Evolutionary conservation across 1,284 basidiomycete genomes (phyloP).

Genomic region (Leccinum subspadiceum): DNA sequence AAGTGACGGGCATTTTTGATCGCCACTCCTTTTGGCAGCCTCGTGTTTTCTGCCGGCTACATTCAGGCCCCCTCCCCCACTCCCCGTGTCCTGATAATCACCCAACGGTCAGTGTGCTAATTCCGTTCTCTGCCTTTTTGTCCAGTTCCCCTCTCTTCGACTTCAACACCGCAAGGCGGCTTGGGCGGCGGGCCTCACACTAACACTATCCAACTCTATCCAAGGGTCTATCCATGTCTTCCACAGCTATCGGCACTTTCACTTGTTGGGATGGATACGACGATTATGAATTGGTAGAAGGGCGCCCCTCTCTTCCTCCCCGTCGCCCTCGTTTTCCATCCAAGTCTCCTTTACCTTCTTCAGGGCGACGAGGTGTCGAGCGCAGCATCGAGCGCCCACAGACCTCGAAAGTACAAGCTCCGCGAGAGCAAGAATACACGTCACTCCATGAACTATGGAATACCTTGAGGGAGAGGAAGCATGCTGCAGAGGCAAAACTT

Average conservation of each 20-base stretch:
- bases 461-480: conserved; percentile 59
- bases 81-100: conserved; percentile 33
- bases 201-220: conserved; percentile 8
- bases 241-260: conserved; percentile 37
- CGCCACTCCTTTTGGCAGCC: conserved; percentile 33
- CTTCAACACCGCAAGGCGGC: conserved; percentile 21
- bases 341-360: conserved; percentile 14
- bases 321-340: conserved; percentile 27
- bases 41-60: conserved; percentile 35
- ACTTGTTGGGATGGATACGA: conserved; percentile 40
- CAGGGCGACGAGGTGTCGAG: conserved; percentile 18
- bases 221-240: conserved; percentile 21
- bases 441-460: conserved; percentile 63
- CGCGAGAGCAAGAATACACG: conserved; percentile 39
- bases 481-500: conserved; percentile 58
- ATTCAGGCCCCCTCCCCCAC: conserved; percentile 8
- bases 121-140: conserved; percentile 18
- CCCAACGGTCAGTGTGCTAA: conserved; percentile 30
- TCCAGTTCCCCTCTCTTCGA: conserved; percentile 15
- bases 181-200: conserved; percentile 17
- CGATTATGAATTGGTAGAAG: conserved; percentile 27
- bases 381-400: conserved; percentile 30
- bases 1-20: conserved; percentile 24
- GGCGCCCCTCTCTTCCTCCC: conserved; percentile 14
- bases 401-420: conserved; percentile 39